Percentiles rank a stretch among this genome's conserved stretches.
These are phyloP conservation scores for Xylaria hypoxylon DNA, from an alignment of 2,329 filamentous ascomycete genomes.

Conservation along the genomic window DNA sequence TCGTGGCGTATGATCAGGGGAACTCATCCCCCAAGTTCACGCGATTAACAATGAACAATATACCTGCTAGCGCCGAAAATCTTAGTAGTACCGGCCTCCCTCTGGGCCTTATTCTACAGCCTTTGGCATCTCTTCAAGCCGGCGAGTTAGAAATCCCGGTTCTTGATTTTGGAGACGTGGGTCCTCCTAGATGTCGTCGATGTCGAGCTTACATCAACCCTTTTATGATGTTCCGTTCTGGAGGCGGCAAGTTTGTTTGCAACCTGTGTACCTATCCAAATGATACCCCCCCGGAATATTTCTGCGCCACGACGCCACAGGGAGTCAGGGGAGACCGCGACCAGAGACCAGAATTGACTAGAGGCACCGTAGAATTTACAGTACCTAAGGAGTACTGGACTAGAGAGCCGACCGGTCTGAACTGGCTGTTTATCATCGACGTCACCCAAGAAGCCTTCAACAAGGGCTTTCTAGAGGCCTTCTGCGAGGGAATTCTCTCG, in stretches of 20 bases:
- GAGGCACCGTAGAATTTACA: constrained; percentile 94
- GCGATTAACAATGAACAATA: constrained; percentile 91
- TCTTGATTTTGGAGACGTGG: constrained; percentile 91
- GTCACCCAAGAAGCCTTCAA: constrained; percentile 92
- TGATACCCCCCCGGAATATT: constrained; percentile 92
- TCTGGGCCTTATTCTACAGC: constrained; percentile 88
- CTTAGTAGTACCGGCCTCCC: constrained; percentile 84
- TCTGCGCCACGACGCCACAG: constrained; percentile 87
- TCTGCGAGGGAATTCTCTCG: constrained; percentile 87
- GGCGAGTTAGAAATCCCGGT: constrained; percentile 91
- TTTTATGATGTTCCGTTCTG: constrained; percentile 96
- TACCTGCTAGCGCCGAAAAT: constrained; percentile 84
- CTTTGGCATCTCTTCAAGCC: constrained; percentile 82
- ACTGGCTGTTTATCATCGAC: constrained; percentile 92
- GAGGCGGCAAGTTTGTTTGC: constrained; percentile 96
- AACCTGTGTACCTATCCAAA: constrained; percentile 99
- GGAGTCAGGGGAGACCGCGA: constrained; percentile 89
- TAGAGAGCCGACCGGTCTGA: constrained; percentile 87
- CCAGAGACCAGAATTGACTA: constrained; percentile 87
- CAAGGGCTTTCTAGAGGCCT: constrained; percentile 88
- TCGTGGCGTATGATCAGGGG: constrained; percentile 94
- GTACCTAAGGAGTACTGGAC: constrained; percentile 99
- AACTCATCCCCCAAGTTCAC: constrained; percentile 96
- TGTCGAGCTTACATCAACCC: constrained; percentile 98
- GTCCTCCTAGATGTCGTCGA: constrained; percentile 89